Evolutionary conservation across 805 yeast genomes (phyloP), one percentile per base, ranked within the genome.

Genomic region (Cyberlindnera mycetangii): DNA sequence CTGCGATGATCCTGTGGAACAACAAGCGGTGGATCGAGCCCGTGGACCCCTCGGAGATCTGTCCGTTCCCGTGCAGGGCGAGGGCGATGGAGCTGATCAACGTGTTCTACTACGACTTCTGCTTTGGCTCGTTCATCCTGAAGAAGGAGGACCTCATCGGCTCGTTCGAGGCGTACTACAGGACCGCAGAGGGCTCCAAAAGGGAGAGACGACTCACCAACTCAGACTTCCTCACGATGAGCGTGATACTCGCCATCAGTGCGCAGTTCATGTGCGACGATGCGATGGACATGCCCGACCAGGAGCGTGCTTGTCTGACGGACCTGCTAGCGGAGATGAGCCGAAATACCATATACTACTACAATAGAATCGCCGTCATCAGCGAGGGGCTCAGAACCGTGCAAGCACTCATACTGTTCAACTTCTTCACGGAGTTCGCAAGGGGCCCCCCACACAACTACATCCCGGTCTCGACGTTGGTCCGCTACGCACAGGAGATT

Each of bases 401-500:
- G 14, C 79, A 72, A 54, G 85, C 77, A 0, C 62, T 80, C 9
- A 49, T 83, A 19, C 53, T 81, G 19, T 58, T 83, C 37, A 60
- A 73, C 49, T 52, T 58, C 15, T 61, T 65, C 34, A 52, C 70
- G 12, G 72, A 67, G 31, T 57, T 61, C 9, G 57, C 63, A 16
- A 51, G 58, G 39, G 69, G 73, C 21, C 60, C 72, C 1, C 77
- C 75, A 32, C 62, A 72, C 10, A 67, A 72, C 5, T 69, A 65
- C 42, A 62, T 69, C 39, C 51, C 78, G 15, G 56, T 70, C 5
- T 58, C 77, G 2, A 67, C 74, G 1, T 77, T 79, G 6, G 68
- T 76, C 5, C 65, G 82, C 48, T 72, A 70, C 49, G 83, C 83
- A 0, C 75, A 72, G 37, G 81, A 77, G 32, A 53, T 79, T 55